These are phyloP conservation scores for Pseudevernia furfuracea DNA, from an alignment of 495 filamentous ascomycete genomes.

Conservation along the genomic window DNA sequence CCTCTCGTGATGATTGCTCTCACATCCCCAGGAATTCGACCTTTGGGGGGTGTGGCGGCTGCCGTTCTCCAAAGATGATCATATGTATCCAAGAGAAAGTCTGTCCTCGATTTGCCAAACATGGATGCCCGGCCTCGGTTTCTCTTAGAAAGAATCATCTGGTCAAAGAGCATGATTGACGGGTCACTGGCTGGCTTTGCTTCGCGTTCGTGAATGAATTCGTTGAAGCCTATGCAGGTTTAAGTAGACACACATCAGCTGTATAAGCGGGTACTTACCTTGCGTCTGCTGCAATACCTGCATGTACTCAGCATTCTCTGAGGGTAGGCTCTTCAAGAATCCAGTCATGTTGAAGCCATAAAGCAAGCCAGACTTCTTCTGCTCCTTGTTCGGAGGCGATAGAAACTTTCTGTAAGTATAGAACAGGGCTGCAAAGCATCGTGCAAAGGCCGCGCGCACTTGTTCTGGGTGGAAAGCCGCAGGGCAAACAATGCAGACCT, in stretches of 20 bases:
- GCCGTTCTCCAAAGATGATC: conserved; percentile 93
- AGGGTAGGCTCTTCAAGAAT: conserved; percentile 82
- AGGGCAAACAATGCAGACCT: conserved; percentile 81
- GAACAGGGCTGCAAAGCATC: conserved; percentile 87
- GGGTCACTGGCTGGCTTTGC: conserved; percentile 54
- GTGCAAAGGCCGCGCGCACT: conserved; percentile 84
- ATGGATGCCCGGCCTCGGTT: conserved; percentile 63
- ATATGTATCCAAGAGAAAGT: conserved; percentile 74
- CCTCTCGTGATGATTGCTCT: conserved; percentile 49
- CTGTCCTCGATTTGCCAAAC: conserved; percentile 45
- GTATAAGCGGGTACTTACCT: conserved; percentile 46
- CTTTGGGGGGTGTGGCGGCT: conserved; percentile 65
- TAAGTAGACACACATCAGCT: conserved; percentile 16
- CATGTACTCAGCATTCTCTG: conserved; percentile 86
- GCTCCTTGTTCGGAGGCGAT: conserved; percentile 64
- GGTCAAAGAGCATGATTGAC: conserved; percentile 81
- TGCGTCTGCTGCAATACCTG: conserved; percentile 85
- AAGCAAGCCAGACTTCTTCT: conserved; percentile 77
- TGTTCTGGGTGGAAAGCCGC: conserved; percentile 85
- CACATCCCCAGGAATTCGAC: conserved; percentile 65
- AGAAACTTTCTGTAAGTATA: conserved; percentile 92
- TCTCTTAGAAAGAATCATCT: conserved; percentile 89
- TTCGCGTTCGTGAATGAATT: conserved; percentile 93
- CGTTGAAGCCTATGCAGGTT: conserved; percentile 67
- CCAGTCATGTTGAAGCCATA: conserved; percentile 92